Conservation (phyloP, 116 monocot species). For the Zostera marina region DNA sequence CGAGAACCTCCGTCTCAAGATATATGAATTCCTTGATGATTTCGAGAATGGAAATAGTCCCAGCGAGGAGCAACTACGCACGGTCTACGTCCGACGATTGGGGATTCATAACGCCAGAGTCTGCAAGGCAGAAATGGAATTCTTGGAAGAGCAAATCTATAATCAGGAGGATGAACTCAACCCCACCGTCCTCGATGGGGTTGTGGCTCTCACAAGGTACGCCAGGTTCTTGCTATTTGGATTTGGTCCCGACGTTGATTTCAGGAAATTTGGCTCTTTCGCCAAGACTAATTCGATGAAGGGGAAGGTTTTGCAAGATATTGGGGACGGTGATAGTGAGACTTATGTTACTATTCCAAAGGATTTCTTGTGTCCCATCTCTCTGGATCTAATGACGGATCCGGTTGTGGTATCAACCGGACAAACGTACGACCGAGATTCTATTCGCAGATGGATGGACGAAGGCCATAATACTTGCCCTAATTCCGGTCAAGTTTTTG, state of each 20-base stretch:
- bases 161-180: conserved; percentile 44
- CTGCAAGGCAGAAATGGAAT: conserved; percentile 53
- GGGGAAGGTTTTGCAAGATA: conserved; percentile 1
- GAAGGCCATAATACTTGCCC: conserved; percentile 61
- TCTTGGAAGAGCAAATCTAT: conserved; percentile 61
- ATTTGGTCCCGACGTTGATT: conserved; percentile 7
- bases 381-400: conserved; percentile 67
- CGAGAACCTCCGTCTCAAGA: conserved; percentile 29
- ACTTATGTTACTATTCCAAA: conserved; percentile 36
- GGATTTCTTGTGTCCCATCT: conserved; percentile 86
- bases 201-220: conserved; percentile 47
- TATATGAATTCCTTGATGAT: conserved; percentile 34
- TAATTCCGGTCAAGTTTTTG: conserved; percentile 51
- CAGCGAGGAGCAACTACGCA: conserved; percentile 19
- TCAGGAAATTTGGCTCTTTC: conserved; percentile 6
- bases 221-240: conserved; percentile 56
- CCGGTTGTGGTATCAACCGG: conserved; percentile 83
- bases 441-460: conserved; percentile 66
- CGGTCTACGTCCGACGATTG: conserved; percentile 22
- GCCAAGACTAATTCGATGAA: not conserved
- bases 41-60: conserved; percentile 35
- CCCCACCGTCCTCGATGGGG: conserved; percentile 33
- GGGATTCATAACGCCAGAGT: conserved; percentile 22
- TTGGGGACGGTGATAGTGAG: conserved; percentile 7
- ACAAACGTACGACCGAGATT: conserved; percentile 78